phyloP scores from a whole-genome alignment of 2,329 filamentous ascomycete species.

The Davidsoniella eucalypti region DNA sequence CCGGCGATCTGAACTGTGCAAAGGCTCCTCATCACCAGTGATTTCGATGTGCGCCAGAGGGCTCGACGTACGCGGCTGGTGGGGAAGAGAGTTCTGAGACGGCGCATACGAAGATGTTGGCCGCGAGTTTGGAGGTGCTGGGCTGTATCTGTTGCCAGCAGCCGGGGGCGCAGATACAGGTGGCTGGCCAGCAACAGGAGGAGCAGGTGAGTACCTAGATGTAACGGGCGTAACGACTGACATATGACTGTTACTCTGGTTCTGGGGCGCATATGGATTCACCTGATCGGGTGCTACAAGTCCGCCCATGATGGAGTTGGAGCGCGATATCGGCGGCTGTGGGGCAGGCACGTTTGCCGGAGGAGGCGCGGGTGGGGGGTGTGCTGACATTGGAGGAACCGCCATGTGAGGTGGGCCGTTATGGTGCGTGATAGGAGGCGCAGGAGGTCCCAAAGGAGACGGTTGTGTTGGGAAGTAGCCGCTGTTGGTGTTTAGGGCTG shows the following conservation, averaged over 20 bases:
- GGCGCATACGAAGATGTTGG: constrained; percentile 27
- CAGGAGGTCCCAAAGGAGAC: constrained; percentile 17
- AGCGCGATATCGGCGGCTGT: constrained; percentile 9
- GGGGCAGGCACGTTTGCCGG: constrained; percentile 14
- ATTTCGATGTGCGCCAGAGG: constrained; percentile 48
- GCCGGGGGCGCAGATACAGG: constrained; percentile 20
- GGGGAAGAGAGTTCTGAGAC: constrained; percentile 33
- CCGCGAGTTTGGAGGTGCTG: constrained; percentile 26
- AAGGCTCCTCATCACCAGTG: constrained; percentile 24
- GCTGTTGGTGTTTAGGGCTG: constrained; percentile 19
- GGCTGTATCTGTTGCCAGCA: constrained; percentile 35
- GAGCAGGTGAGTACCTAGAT: constrained; percentile 47
- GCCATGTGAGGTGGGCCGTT: neutral
- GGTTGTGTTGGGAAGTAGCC: constrained; percentile 12
- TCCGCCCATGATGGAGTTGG: constrained; percentile 14
- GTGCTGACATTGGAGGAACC: constrained; percentile 2
- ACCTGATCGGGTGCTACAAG: constrained; percentile 36
- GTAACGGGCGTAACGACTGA: constrained; percentile 20
- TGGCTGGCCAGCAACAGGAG: constrained; percentile 19
- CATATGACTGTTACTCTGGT: constrained; percentile 13
- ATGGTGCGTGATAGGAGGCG: neutral
- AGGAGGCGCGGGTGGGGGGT: constrained; percentile 14
- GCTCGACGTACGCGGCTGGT: constrained; percentile 49
- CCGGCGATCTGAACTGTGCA: constrained; percentile 25
- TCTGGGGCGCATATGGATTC: constrained; percentile 32